phyloP scores from a whole-genome alignment of 148 eudicot species.

The Amaranthus palmeri region DNA sequence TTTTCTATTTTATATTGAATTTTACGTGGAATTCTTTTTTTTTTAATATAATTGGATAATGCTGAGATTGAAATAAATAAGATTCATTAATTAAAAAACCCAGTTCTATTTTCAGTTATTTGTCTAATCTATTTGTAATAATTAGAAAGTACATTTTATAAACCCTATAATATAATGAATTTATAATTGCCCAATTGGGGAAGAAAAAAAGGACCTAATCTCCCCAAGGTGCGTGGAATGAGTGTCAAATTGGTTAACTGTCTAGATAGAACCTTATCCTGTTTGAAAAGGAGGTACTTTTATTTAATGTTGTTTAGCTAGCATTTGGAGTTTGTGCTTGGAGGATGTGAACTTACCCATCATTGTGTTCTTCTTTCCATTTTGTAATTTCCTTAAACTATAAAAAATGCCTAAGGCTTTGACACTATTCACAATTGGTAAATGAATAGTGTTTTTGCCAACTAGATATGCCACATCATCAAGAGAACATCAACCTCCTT shows the following conservation, averaged over 20 bases:
- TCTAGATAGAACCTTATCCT: background rate
- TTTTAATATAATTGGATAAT: too few species aligned
- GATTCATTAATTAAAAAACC: too few species aligned
- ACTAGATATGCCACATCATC: too few species aligned
- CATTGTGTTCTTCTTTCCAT: background rate
- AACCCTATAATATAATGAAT: background rate
- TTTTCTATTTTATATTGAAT: background rate
- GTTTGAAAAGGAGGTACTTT: background rate
- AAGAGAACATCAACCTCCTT: too few species aligned
- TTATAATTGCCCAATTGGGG: slow-evolving; percentile 14
- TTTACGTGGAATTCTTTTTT: background rate
- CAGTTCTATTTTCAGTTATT: too few species aligned
- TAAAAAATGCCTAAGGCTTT: too few species aligned
- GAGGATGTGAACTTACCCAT: background rate
- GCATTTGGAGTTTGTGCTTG: background rate
- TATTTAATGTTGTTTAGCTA: background rate
- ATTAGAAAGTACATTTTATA: background rate
- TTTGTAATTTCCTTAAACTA: too few species aligned
- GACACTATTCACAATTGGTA: too few species aligned
- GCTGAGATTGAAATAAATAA: too few species aligned
- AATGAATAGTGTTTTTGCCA: too few species aligned
- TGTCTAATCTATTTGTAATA: too few species aligned
- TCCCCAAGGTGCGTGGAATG: slow-evolving; percentile 5
- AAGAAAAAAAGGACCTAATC: slow-evolving; percentile 15
- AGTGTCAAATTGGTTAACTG: slow-evolving; percentile 10